Evolutionary conservation across 192 early-diverging fungal species (phyloP), one percentile per base, ranked within the genome.

Genomic region (Entomortierella parvispora): DNA sequence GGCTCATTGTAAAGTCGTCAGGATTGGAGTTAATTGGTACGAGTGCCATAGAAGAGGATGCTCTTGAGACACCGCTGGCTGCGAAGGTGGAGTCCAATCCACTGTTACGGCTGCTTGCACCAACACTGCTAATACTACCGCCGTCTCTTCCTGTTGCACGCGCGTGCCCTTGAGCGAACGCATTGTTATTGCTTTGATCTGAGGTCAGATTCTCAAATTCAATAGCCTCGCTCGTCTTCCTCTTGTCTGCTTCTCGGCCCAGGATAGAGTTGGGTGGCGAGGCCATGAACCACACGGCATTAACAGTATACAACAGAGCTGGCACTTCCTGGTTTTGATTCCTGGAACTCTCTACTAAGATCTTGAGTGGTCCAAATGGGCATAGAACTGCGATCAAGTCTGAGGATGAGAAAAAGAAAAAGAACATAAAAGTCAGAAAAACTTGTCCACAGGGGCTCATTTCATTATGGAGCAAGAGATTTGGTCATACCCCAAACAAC

Each of bases 361-460:
- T 83, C 22, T 91, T 87, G 17, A 95, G 82, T 6, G 94, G 94
- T 9, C 94, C 94, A 86, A 92, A 95, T 0, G 94, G 94, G 80
- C 93, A 94, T 4, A 95, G 80, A n/a, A 95, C 94, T 2, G 94
- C 94, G 70, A 95, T 90, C 61, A 95, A 81, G 83, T 95, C 92
- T 93, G 65, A 8, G 18, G 33, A n/a, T 44, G 49, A 20, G 23
- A 22, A 2, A 65, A 7, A 34, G 23, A 43, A 14, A 62, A n/a
- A 26, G 45, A 33, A 45, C 1, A 0, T 22, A 40, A 10, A 31
- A 11, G 43, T 12, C n/a, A 25, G 26, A 5, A 47, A 40, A 3
- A 61, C 4, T 46, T 14, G 28, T 22, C 12, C 9, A 28, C 2
- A 17, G 10, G 2, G 25, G 50, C 12, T 44, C 32, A 52, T 31